Conservation (phyloP, 2,329 filamentous ascomycete species). For the Dothistroma pini region DNA sequence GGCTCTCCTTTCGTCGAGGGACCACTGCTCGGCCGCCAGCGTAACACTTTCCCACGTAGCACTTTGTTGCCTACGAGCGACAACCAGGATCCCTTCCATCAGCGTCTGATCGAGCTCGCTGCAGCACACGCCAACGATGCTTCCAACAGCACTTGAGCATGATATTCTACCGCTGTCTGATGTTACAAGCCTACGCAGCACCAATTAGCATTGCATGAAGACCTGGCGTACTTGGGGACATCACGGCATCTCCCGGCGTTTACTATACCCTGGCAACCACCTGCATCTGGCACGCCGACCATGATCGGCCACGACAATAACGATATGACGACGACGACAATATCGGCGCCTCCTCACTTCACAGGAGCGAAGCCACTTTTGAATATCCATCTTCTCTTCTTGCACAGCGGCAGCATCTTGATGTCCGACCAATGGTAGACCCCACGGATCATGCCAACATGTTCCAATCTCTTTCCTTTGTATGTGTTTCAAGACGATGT, state of each 20-base stretch:
- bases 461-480: conserved; percentile 14
- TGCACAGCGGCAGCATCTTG: conserved; percentile 1
- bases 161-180: conserved; percentile 1
- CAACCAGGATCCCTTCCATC: conserved; percentile 32
- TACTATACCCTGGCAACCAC: conserved; percentile 16
- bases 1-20: conserved; percentile 47
- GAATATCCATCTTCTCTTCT: conserved; percentile 21
- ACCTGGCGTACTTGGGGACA: conserved; percentile 12
- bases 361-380: conserved; percentile 17
- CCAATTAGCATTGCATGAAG: conserved; percentile 16
- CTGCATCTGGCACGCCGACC: conserved; percentile 20
- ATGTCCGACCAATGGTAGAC: background rate
- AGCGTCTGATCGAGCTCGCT: conserved; percentile 32
- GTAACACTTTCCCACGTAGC: conserved; percentile 48
- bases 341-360: conserved; percentile 10
- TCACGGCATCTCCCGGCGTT: conserved; percentile 12
- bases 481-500: conserved; percentile 9
- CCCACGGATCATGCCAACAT: background rate
- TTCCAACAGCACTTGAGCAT: conserved; percentile 1
- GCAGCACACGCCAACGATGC: conserved; percentile 17
- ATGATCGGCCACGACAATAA: conserved; percentile 22
- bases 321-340: conserved; percentile 25
- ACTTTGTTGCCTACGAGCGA: conserved; percentile 26
- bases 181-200: conserved; percentile 5
- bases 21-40: conserved; percentile 33